phyloP scores from a whole-genome alignment of 257 asterid genomes.

The Sherardia arvensis region DNA sequence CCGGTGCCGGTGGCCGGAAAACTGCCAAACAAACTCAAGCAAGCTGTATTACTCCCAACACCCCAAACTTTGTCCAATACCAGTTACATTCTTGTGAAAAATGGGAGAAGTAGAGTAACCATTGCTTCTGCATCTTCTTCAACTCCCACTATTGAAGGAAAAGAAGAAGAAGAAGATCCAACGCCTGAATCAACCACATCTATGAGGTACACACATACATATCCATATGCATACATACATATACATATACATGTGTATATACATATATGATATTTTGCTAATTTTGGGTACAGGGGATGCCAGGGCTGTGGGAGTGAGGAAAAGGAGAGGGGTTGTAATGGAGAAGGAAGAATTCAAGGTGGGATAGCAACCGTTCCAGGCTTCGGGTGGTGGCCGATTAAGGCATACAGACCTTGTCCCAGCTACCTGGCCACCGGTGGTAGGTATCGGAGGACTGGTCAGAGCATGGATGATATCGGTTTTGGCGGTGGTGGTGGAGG shows the following conservation, averaged over 20 bases:
- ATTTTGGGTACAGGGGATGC: constrained; percentile 45
- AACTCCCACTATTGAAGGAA: constrained; percentile 17
- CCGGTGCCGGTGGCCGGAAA: constrained; percentile 19
- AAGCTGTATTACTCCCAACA: constrained; percentile 10
- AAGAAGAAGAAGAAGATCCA: neutral
- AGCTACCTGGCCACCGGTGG: constrained; percentile 82
- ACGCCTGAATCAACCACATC: constrained; percentile 15
- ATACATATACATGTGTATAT: too few species aligned
- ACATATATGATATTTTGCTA: neutral
- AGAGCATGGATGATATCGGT: constrained; percentile 90
- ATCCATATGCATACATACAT: too few species aligned
- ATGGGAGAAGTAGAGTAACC: constrained; percentile 5
- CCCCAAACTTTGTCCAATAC: constrained; percentile 12
- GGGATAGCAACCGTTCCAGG: constrained; percentile 92
- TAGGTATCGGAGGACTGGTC: constrained; percentile 65
- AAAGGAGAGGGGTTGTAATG: constrained; percentile 74
- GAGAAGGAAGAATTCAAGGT: constrained; percentile 96
- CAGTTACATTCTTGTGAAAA: neutral
- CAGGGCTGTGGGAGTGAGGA: constrained; percentile 72
- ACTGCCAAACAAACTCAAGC: constrained; percentile 15
- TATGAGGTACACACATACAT: constrained; percentile 27
- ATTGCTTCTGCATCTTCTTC: constrained; percentile 52
- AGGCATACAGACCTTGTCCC: constrained; percentile 93
- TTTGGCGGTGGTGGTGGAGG: constrained; percentile 69
- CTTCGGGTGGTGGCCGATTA: constrained; percentile 98